Conservation (phyloP, 768 basidiomycete genomes). For the Kwoniella shandongensis region DNA sequence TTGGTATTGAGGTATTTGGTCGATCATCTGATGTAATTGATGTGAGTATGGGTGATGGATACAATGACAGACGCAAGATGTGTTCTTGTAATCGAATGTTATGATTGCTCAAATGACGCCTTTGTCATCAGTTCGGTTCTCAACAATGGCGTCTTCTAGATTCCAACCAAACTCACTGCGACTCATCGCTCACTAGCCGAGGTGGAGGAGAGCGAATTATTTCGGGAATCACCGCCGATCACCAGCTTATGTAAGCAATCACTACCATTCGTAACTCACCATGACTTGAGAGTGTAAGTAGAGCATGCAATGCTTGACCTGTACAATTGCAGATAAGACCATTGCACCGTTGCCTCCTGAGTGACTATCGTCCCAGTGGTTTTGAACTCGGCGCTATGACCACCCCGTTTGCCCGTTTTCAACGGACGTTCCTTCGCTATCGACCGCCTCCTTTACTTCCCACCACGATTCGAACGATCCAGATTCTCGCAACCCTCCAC, state of each 20-base stretch:
- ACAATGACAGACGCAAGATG: neutral
- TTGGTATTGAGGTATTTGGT: too few relatives aligned
- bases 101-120: neutral
- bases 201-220: too few relatives aligned
- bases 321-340: too few relatives aligned
- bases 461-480: constrained; percentile 29
- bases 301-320: too few relatives aligned
- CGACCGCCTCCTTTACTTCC: constrained; percentile 29
- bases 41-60: neutral
- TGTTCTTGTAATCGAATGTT: neutral
- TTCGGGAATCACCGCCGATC: too few relatives aligned
- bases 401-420: constrained; percentile 9
- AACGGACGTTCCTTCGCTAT: constrained; percentile 7
- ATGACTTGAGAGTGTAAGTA: too few relatives aligned
- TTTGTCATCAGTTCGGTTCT: neutral
- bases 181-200: neutral
- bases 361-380: too few relatives aligned
- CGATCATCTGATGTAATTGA: too few relatives aligned
- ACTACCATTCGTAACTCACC: too few relatives aligned
- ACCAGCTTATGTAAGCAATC: too few relatives aligned
- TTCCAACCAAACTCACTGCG: neutral
- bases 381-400: too few relatives aligned
- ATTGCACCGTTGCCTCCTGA: too few relatives aligned
- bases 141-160: neutral
- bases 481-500: constrained; percentile 39